phyloP scores from a whole-genome alignment of 2,329 filamentous ascomycete genomes.

The Phoma sp. region DNA sequence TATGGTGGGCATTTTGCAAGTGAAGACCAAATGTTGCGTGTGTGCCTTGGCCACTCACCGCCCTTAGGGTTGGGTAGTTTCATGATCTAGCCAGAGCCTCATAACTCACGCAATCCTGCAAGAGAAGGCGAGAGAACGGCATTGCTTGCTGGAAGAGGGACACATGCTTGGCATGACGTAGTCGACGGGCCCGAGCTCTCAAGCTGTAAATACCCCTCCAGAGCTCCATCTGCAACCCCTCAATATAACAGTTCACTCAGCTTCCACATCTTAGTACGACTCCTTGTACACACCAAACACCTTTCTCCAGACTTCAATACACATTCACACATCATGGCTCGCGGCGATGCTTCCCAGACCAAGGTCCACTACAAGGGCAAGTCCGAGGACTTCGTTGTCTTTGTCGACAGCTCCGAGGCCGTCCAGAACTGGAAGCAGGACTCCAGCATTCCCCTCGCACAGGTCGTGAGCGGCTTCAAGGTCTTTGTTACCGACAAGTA shows the following conservation, averaged over 20 bases:
- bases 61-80: neutral
- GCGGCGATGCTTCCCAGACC: conserved; percentile 63
- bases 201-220: conserved; percentile 45
- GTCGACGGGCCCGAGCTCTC: conserved; percentile 25
- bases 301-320: neutral
- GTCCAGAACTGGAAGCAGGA: conserved; percentile 85
- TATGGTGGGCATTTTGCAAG: neutral
- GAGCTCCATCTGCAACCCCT: conserved; percentile 32
- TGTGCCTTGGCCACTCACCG: conserved; percentile 3
- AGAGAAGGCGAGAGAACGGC: conserved; percentile 16
- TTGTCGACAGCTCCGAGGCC: conserved; percentile 65
- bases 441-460: conserved; percentile 76
- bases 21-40: neutral
- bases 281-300: neutral
- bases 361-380: conserved; percentile 88
- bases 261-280: conserved; percentile 8
- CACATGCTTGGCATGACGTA: conserved; percentile 46
- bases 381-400: conserved; percentile 71
- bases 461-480: conserved; percentile 88
- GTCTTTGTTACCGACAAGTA: conserved; percentile 90
- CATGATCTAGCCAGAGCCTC: conserved; percentile 28
- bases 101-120: conserved; percentile 16
- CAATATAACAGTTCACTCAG: conserved; percentile 18
- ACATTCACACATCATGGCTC: conserved; percentile 38
- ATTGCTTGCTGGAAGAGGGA: conserved; percentile 1